These are phyloP conservation scores for Westerdykella ornata DNA, from an alignment of 2,329 filamentous ascomycete genomes.

Conservation along the genomic window DNA sequence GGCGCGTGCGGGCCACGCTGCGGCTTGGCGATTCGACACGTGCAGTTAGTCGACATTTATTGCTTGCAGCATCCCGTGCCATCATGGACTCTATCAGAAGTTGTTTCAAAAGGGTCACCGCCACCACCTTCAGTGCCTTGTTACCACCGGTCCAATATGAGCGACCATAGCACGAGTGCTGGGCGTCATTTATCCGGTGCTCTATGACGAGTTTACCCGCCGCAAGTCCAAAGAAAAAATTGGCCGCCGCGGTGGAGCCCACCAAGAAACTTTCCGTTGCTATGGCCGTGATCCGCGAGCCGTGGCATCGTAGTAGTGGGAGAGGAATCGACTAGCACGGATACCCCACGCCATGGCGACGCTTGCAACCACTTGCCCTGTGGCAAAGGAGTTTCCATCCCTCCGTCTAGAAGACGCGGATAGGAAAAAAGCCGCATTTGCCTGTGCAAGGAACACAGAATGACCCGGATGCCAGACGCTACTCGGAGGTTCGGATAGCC, in stretches of 20 bases:
- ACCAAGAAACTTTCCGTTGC: not conserved
- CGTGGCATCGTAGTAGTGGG: too few relatives aligned
- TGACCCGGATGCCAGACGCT: too few relatives aligned
- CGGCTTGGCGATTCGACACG: constrained; percentile 1
- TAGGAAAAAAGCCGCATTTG: too few relatives aligned
- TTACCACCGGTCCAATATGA: constrained; percentile 7
- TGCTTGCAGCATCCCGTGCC: not conserved
- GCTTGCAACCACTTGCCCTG: too few relatives aligned
- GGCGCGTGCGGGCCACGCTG: constrained; percentile 4
- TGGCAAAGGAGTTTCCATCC: too few relatives aligned
- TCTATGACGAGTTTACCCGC: constrained; percentile 14
- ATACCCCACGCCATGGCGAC: too few relatives aligned
- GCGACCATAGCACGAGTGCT: not conserved
- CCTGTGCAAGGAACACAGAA: too few relatives aligned
- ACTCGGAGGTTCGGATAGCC: too few relatives aligned
- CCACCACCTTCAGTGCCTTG: not conserved
- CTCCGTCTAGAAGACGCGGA: too few relatives aligned
- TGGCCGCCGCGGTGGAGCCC: not conserved
- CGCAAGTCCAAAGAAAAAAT: constrained; percentile 1
- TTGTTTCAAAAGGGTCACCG: not conserved
- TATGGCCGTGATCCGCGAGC: not conserved
- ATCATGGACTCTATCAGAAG: not conserved
- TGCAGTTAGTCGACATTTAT: not conserved
- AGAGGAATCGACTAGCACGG: too few relatives aligned
- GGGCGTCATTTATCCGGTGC: constrained; percentile 16